Evolutionary conservation across 2,329 filamentous ascomycete species (phyloP), one percentile per base, ranked within the genome.

Genomic region (Xylaria sp.): DNA sequence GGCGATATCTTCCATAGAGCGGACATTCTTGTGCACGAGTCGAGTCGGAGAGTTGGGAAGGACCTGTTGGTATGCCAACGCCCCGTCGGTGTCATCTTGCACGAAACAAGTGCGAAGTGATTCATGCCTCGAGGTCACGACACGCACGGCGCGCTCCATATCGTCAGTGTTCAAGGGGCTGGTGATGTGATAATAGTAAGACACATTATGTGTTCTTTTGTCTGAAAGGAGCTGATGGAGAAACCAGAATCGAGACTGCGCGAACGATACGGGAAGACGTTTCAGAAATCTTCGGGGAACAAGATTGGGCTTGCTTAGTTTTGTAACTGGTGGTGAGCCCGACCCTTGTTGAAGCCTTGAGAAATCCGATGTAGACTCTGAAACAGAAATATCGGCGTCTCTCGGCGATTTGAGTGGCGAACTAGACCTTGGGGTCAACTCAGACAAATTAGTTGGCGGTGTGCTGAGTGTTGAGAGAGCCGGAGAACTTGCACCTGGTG

Each of bases 171-270:
- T 48, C 0, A 83, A 27, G 0, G 53, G 40, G 0, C 79, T 79
- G 0, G 35, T 63, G 1, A 82, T 35, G 6, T 69, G 63, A 41
- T 71, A 68, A 0, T 59, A 65, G 1, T 68, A 61, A 0, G 77
- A 72, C 31, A 79, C 71, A 60, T 83, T 83, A 55, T 76, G 77
- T 1, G 75, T 73, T 0, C 73, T 77, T 17, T 68, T 67, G 54
- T 82, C 74, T 4, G 77, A 62, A 8, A 79, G 19, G 4, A 69
- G 72, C 9, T 65, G 63, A 6, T 60, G 60, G 1, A 77, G 60
- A 55, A 79, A 76, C 76, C 77, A 81, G 58, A 80, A 78, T 1
- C 78, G 69, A 0, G 74, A 72, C 63, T 81, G 78, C 7, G 65
- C 73, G 23, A 74, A 73, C 2, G 79, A 77, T 3, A 65, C 48